A percentile compares a stretch with the other conserved stretches of the same genome.
These are phyloP conservation scores for Urochloa ruziziensis DNA, from an alignment of 176 grass and related monocot species.

Conservation along the genomic window DNA sequence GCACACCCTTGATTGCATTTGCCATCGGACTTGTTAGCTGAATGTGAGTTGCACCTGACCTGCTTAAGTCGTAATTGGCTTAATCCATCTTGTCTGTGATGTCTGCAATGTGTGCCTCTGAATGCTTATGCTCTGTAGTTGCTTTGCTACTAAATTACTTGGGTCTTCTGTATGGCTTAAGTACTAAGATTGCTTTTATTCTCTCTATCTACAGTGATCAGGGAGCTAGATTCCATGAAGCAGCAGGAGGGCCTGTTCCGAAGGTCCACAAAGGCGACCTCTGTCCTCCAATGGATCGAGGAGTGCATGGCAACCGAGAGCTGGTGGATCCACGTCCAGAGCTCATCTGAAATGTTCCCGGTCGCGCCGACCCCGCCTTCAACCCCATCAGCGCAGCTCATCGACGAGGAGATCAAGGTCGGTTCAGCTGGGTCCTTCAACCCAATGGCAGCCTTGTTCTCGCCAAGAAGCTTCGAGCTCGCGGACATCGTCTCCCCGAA, in stretches of 20 bases:
- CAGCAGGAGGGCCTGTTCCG: slow-evolving; percentile 62
- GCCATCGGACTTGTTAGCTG: no score
- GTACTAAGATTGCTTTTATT: neutral
- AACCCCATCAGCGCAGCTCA: slow-evolving; percentile 48
- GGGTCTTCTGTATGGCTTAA: neutral
- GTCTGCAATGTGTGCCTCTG: neutral
- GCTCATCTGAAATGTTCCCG: slow-evolving; percentile 59
- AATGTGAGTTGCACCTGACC: no score
- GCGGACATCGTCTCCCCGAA: slow-evolving; percentile 57
- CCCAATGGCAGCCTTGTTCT: slow-evolving; percentile 38
- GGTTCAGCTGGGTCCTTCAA: slow-evolving; percentile 29
- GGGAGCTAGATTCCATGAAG: slow-evolving; percentile 85
- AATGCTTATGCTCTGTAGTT: neutral
- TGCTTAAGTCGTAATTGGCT: neutral
- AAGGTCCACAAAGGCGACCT: slow-evolving; percentile 65
- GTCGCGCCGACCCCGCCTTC: slow-evolving; percentile 79
- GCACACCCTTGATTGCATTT: no score
- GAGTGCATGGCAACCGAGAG: slow-evolving; percentile 68
- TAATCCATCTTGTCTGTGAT: neutral
- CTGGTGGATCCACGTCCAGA: slow-evolving; percentile 94
- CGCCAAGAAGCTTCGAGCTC: slow-evolving; percentile 35
- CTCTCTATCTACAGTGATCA: slow-evolving; percentile 59
- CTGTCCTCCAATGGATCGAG: slow-evolving; percentile 78
- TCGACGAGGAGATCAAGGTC: slow-evolving; percentile 8
- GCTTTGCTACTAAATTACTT: neutral